phyloP scores from a whole-genome alignment of 164 flowering plant species.

The Macadamia tetraphylla region DNA sequence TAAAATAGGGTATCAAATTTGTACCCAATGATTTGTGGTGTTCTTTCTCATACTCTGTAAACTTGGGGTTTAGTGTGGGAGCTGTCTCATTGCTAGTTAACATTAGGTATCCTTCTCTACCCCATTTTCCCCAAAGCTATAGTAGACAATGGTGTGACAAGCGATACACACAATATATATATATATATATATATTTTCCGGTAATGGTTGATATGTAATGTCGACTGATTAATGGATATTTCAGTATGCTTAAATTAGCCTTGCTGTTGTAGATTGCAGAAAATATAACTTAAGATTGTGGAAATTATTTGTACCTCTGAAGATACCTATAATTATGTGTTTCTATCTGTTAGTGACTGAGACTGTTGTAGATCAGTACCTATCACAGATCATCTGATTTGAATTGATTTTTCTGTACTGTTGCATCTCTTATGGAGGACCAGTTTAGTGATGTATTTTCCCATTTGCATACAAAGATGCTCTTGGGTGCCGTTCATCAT shows the following conservation, averaged over 20 bases:
- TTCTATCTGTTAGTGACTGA: too few species aligned
- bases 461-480: too few species aligned
- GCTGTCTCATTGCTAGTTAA: not conserved
- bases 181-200: not conserved
- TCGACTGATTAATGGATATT: not conserved
- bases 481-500: too few species aligned
- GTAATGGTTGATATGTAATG: not conserved
- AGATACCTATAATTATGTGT: too few species aligned
- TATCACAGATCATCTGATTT: too few species aligned
- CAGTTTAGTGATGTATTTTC: too few species aligned
- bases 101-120: not conserved
- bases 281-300: too few species aligned
- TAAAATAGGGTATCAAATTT: slow-evolving; percentile 9
- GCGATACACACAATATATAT: not conserved
- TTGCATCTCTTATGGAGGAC: too few species aligned
- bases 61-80: slow-evolving; percentile 13
- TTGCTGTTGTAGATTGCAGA: too few species aligned
- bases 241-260: not conserved
- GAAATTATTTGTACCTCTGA: too few species aligned
- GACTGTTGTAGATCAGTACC: too few species aligned
- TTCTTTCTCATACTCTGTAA: slow-evolving; percentile 3
- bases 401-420: too few species aligned
- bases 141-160: not conserved
- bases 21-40: not conserved
- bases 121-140: slow-evolving; percentile 6